Evolutionary conservation across 768 basidiomycete genomes (phyloP), one percentile per base, ranked within the genome.

Genomic region (Artomyces pyxidatus): DNA sequence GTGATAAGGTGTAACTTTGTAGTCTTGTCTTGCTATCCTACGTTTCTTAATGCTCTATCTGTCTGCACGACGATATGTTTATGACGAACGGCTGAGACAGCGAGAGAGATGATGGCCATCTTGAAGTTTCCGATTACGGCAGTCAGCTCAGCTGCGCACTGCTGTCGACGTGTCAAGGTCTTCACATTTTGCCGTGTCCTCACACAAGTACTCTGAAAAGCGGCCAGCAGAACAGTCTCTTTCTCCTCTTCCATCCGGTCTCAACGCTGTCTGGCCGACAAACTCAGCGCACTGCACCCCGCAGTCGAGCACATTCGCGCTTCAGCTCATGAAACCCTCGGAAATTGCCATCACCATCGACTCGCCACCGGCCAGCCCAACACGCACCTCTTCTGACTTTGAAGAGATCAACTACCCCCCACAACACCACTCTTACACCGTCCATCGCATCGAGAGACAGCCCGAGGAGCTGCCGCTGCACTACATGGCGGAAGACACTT

Each of bases 311-410:
- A 52, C 25, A 30, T 40, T 50, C 39, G 47, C 45, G 50, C 41
- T 23, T 51, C 22, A 65, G 72, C 72, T 68, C 64, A 81, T 83
- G 79, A 72, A 70, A 69, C 78, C 80, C 49, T 58, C 77, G 60
- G 79, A 84, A 63, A 73, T 87, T 57, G 74, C 81, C 60, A 74
- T 89, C 54, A 80, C 86, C 63, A 76, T 89, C 65, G 82, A 80
- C 62, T 68, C 76, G 53, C 72, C 74, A 51, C 70, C 72, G 55
- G 74, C 75, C 59, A 65, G 67, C 47, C 66, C 73, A 38, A 64
- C 71, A 38, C 71, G 71, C 60, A 70, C 75, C 43, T 80, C 80
- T 48, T 77, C 76, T 57, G 85, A 87, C 57, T 87, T 85, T 65
- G 84, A 87, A 66, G 75, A 87, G 61, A 68, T 86, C 51, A 63